Conservation (phyloP, 352 stramenopile species). For the Globisporangium heterothallicum region DNA sequence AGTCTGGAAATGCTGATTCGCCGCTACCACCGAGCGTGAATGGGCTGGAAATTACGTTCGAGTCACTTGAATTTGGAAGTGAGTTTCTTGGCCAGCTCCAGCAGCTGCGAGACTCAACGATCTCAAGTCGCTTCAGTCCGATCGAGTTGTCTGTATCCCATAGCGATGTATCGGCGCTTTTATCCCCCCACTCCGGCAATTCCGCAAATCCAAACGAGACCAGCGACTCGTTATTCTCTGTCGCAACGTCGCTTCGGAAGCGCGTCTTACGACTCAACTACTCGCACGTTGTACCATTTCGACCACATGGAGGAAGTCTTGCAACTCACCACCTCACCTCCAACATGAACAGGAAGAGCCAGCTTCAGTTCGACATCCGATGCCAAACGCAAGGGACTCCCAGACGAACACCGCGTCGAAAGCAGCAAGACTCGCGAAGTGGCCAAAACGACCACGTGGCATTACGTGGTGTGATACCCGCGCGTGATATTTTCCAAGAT, state of each 20-base stretch:
- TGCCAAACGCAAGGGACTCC: conserved; percentile 22
- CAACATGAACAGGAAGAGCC: not conserved
- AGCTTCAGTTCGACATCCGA: conserved; percentile 20
- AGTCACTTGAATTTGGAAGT: conserved; percentile 34
- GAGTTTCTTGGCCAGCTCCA: conserved; percentile 35
- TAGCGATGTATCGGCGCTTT: conserved; percentile 17
- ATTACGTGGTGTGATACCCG: conserved; percentile 14
- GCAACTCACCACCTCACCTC: not conserved
- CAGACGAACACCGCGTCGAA: conserved; percentile 8
- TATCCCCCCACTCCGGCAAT: not conserved
- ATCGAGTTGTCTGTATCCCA: conserved; percentile 43
- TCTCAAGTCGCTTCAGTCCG: conserved; percentile 44
- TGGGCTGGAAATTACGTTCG: conserved; percentile 37
- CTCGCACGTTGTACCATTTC: conserved; percentile 23
- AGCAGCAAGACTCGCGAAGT: conserved; percentile 5
- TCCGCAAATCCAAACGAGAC: not conserved
- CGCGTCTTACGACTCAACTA: conserved; percentile 33
- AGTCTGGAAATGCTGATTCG: no score
- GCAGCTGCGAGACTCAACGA: conserved; percentile 37
- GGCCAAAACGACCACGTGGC: conserved; percentile 7
- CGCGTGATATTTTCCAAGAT: conserved; percentile 7
- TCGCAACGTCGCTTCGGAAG: conserved; percentile 47
- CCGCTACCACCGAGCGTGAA: conserved; percentile 4
- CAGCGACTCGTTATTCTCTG: conserved; percentile 23
- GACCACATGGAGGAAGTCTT: not conserved